phyloP scores from a whole-genome alignment of 805 yeast genomes.

The Wickerhamiella azyma region DNA sequence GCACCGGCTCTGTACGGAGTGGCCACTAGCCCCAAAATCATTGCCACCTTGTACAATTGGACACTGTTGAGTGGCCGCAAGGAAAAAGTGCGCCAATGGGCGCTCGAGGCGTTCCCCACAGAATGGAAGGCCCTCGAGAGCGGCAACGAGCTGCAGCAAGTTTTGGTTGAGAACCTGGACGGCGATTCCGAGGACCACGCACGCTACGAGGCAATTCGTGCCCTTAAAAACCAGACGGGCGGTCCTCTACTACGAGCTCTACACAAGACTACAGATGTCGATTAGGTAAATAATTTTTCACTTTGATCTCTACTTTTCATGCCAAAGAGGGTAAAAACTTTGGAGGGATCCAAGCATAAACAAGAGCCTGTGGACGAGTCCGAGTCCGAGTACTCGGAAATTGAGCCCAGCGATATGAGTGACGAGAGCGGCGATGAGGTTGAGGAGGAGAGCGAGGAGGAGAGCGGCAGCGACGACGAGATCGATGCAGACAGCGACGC shows the following conservation, averaged over 20 bases:
- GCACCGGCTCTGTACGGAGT: constrained; percentile 28
- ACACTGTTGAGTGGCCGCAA: constrained; percentile 30
- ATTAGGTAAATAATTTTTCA: constrained; percentile 6
- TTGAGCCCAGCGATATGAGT: not conserved
- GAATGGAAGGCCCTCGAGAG: constrained; percentile 30
- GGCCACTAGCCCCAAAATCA: constrained; percentile 16
- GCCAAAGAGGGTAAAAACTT: constrained; percentile 5
- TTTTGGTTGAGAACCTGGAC: constrained; percentile 22
- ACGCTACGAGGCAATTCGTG: constrained; percentile 17
- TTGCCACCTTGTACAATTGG: constrained; percentile 31
- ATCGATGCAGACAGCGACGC: constrained; percentile 18
- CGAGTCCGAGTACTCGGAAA: constrained; percentile 4
- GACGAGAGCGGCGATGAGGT: constrained; percentile 6
- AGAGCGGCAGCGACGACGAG: constrained; percentile 17
- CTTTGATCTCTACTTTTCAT: not conserved
- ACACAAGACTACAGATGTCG: constrained; percentile 6
- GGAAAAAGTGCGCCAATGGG: constrained; percentile 29
- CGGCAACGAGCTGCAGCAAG: constrained; percentile 22
- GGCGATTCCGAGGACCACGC: constrained; percentile 22
- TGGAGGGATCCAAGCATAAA: constrained; percentile 5
- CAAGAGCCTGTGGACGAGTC: not conserved
- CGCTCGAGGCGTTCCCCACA: constrained; percentile 24
- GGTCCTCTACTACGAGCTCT: constrained; percentile 6
- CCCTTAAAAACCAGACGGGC: constrained; percentile 13
- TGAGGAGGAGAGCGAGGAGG: constrained; percentile 17